These are phyloP conservation scores for Hymenoscyphus linearis DNA, from an alignment of 2,329 filamentous ascomycete genomes.

Conservation along the genomic window DNA sequence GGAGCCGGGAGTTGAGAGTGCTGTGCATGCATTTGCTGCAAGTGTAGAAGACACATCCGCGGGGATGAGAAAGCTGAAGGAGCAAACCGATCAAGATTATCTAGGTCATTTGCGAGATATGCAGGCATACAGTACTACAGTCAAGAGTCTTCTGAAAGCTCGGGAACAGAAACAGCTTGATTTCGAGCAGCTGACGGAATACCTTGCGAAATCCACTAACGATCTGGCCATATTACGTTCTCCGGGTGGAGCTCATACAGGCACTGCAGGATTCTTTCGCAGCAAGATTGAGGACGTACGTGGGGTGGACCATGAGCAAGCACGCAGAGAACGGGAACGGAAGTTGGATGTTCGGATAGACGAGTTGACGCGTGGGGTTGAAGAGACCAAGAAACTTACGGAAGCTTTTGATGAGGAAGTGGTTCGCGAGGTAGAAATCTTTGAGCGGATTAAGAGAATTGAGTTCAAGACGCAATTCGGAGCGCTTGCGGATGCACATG, in stretches of 20 bases:
- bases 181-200: constrained; percentile 92
- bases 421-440: constrained; percentile 85
- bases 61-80: constrained; percentile 74
- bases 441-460: constrained; percentile 91
- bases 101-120: constrained; percentile 89
- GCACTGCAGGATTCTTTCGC: constrained; percentile 80
- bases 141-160: constrained; percentile 84
- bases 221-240: constrained; percentile 69
- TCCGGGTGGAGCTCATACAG: constrained; percentile 60
- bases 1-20: constrained; percentile 78
- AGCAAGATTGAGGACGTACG: constrained; percentile 95
- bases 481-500: constrained; percentile 75
- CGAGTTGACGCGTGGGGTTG: constrained; percentile 82
- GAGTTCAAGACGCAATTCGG: constrained; percentile 89
- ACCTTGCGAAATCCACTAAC: constrained; percentile 81
- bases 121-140: constrained; percentile 84
- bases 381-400: constrained; percentile 76
- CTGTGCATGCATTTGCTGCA: constrained; percentile 79
- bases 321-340: constrained; percentile 76
- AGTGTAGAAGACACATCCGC: constrained; percentile 78
- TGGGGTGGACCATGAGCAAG: constrained; percentile 92
- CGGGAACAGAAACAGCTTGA: constrained; percentile 97
- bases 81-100: constrained; percentile 93
- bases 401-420: constrained; percentile 97
- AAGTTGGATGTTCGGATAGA: constrained; percentile 92